These are phyloP conservation scores for Mortierella sp. DNA, from an alignment of 371 early-diverging fungal species.

Conservation along the genomic window DNA sequence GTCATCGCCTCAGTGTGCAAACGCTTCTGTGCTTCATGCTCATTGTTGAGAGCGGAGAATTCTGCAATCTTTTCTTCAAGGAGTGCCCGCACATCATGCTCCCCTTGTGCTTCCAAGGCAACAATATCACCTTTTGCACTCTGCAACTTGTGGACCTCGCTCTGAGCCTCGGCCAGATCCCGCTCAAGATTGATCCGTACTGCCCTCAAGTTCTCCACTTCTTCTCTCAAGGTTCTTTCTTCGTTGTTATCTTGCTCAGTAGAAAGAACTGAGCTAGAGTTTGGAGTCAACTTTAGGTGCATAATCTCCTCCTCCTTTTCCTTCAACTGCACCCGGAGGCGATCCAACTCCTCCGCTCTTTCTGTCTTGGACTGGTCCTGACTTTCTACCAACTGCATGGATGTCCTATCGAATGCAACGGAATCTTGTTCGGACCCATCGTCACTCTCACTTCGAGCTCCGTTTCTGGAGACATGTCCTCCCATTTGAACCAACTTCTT, in stretches of 20 bases:
- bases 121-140: conserved; percentile 8
- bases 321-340: not conserved
- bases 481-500: not conserved
- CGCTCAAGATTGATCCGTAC: conserved; percentile 9
- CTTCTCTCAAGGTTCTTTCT: not conserved
- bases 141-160: conserved; percentile 10
- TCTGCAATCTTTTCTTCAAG: conserved; percentile 14
- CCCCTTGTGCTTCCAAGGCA: not conserved
- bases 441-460: not conserved
- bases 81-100: conserved; percentile 5
- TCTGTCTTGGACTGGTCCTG: not conserved
- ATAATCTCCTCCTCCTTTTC: conserved; percentile 9
- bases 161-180: conserved; percentile 15
- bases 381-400: no score
- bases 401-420: no score
- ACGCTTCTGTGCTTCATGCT: conserved; percentile 4
- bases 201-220: not conserved
- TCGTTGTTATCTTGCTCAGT: not conserved
- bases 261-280: not conserved
- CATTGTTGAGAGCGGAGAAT: not conserved
- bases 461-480: conserved; percentile 1
- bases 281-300: not conserved
- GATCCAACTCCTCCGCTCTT: conserved; percentile 3
- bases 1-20: not conserved
- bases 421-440: no score